phyloP scores from a whole-genome alignment of 2,329 filamentous ascomycete species.

The Hymenoscyphus scutula region DNA sequence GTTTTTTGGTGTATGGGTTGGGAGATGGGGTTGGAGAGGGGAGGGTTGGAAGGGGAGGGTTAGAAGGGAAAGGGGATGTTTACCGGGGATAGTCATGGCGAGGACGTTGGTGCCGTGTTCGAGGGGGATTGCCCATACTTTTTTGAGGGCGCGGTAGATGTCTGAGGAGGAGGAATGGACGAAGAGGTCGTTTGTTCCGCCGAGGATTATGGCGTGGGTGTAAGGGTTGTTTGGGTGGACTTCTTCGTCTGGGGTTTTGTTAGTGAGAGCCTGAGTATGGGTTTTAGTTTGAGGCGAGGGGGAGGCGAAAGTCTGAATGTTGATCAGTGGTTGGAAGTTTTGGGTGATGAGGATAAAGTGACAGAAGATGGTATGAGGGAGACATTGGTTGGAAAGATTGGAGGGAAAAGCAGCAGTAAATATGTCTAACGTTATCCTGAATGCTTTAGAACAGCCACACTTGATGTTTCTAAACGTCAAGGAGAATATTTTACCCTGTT shows the following conservation, averaged over 20 bases:
- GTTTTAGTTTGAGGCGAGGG: background rate
- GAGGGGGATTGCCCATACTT: constrained; percentile 51
- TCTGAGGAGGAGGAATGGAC: constrained; percentile 38
- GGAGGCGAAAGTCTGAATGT: background rate
- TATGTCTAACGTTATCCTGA: too few species aligned
- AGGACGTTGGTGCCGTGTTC: constrained; percentile 53
- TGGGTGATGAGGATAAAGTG: too few species aligned
- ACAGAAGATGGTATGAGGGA: too few species aligned
- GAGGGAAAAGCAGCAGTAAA: too few species aligned
- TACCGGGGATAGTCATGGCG: constrained; percentile 56
- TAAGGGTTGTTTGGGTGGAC: constrained; percentile 22
- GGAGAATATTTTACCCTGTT: too few species aligned
- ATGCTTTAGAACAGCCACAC: too few species aligned
- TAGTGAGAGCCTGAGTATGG: background rate
- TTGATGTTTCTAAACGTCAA: too few species aligned
- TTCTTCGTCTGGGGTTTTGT: constrained; percentile 20
- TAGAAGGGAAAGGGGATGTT: too few species aligned
- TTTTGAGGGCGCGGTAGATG: constrained; percentile 50
- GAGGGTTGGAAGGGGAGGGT: too few species aligned
- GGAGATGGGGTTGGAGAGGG: too few species aligned
- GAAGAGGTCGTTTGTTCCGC: constrained; percentile 63
- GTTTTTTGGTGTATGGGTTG: too few species aligned
- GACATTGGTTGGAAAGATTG: too few species aligned
- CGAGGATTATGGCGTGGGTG: constrained; percentile 63
- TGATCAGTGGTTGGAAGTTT: background rate